These are phyloP conservation scores for Ustilaginoidea virens DNA, from an alignment of 2,329 filamentous ascomycete genomes.

Conservation along the genomic window DNA sequence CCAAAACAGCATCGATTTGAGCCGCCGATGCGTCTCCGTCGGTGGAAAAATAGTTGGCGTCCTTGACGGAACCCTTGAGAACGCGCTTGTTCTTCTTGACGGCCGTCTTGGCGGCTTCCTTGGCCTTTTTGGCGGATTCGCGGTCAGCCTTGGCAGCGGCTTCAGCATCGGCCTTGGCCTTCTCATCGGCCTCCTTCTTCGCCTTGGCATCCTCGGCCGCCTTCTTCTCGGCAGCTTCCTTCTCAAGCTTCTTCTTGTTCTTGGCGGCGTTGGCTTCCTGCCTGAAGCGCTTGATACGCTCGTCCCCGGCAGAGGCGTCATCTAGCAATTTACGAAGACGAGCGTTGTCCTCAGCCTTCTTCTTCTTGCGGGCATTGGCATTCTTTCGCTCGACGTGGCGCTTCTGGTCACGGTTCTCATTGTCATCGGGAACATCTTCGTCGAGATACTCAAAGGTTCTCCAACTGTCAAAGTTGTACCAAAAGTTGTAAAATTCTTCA, in stretches of 20 bases:
- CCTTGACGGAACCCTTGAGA: constrained; percentile 84
- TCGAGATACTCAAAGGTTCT: constrained; percentile 95
- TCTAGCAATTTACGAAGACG: constrained; percentile 85
- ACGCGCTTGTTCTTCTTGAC: constrained; percentile 99
- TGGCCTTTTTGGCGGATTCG: constrained; percentile 82
- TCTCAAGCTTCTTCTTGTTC: constrained; percentile 86
- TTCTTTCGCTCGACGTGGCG: constrained; percentile 98
- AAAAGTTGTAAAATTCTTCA: constrained; percentile 97
- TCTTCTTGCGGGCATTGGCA: constrained; percentile 93
- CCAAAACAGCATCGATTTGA: constrained; percentile 69
- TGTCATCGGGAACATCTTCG: constrained; percentile 97
- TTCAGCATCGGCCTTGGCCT: constrained; percentile 69
- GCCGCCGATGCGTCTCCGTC: constrained; percentile 57
- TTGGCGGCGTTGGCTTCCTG: constrained; percentile 84
- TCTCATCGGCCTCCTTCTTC: constrained; percentile 71
- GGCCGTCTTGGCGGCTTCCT: constrained; percentile 96
- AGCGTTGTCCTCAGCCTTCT: constrained; percentile 93
- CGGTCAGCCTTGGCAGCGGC: constrained; percentile 72
- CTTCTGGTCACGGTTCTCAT: constrained; percentile 98
- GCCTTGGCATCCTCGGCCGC: constrained; percentile 71
- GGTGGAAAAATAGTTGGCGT: constrained; percentile 85
- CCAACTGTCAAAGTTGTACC: constrained; percentile 99
- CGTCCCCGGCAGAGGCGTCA: constrained; percentile 67
- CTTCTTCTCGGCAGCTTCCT: constrained; percentile 82
- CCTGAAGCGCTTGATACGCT: constrained; percentile 95